Evolutionary conservation across 352 stramenopile species (phyloP).

Genomic region (Phytopythium vexans): DNA sequence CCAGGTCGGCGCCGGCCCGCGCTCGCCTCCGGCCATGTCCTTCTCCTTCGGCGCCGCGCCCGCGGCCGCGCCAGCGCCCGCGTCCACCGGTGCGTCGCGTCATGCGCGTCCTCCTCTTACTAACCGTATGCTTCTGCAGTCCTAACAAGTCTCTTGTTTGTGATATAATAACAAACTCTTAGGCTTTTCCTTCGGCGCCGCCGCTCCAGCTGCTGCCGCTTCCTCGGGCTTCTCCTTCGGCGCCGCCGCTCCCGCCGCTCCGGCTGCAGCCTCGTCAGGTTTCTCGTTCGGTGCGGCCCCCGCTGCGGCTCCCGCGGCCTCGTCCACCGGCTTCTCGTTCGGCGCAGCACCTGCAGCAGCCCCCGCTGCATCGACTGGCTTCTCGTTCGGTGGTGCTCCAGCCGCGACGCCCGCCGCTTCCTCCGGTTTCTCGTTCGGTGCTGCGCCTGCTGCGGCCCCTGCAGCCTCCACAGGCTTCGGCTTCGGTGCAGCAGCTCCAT

Average conservation of each 20-base stretch:
- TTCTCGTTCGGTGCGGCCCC: slow-evolving; percentile 18
- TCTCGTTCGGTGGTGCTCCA: slow-evolving; percentile 21
- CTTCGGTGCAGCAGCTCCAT: slow-evolving; percentile 9
- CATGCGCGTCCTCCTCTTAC: neutral
- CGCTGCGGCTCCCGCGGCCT: slow-evolving; percentile 2
- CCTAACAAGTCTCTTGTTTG: too few relatives aligned
- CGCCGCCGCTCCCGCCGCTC: slow-evolving; percentile 2
- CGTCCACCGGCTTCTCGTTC: slow-evolving; percentile 26
- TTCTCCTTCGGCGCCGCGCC: neutral
- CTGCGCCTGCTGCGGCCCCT: slow-evolving; percentile 1
- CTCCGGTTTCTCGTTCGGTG: slow-evolving; percentile 18
- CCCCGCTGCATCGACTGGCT: slow-evolving; percentile 6
- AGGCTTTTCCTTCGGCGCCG: slow-evolving; percentile 41
- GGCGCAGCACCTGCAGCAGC: slow-evolving; percentile 8
- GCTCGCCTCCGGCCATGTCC: neutral
- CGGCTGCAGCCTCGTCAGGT: slow-evolving; percentile 1
- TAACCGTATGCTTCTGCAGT: neutral
- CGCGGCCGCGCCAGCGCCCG: neutral
- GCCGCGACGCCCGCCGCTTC: slow-evolving; percentile 13
- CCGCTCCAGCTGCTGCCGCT: slow-evolving; percentile 11
- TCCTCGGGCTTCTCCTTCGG: slow-evolving; percentile 15
- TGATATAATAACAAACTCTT: too few relatives aligned
- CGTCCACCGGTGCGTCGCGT: neutral
- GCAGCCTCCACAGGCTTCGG: slow-evolving; percentile 10
- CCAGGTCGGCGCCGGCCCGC: neutral